A percentile compares a stretch with the other conserved stretches of the same genome.
These are phyloP conservation scores for Salix viminalis DNA, from an alignment of 345 rosid genomes.

Conservation along the genomic window DNA sequence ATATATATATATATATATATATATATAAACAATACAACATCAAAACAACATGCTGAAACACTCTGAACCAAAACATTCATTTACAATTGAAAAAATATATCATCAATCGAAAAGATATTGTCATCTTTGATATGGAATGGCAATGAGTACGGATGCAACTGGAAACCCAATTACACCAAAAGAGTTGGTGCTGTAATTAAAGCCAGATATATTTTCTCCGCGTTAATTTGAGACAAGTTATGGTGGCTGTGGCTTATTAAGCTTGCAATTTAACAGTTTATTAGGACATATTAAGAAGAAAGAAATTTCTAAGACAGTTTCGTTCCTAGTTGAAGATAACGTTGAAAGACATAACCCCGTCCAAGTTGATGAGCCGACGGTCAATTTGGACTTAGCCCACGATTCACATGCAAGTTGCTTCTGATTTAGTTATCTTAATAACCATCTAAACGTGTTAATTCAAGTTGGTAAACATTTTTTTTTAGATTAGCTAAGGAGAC, in stretches of 20 bases:
- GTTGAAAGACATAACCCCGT: not conserved
- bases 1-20: too few species aligned
- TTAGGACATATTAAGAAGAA: too few species aligned
- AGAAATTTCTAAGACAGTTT: not conserved
- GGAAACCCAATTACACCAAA: too few species aligned
- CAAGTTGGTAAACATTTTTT: not conserved
- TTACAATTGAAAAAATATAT: too few species aligned
- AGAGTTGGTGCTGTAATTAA: not conserved
- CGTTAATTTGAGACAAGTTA: not conserved
- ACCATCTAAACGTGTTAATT: not conserved
- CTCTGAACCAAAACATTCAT: too few species aligned
- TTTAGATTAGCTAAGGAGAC: not conserved
- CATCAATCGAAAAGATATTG: too few species aligned
- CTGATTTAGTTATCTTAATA: not conserved
- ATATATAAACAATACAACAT: too few species aligned
- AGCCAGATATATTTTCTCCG: not conserved
- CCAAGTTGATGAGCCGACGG: constrained; percentile 30
- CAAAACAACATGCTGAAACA: too few species aligned
- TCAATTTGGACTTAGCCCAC: constrained; percentile 25
- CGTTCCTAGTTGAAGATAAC: not conserved
- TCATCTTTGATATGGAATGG: too few species aligned
- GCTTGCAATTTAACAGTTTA: too few species aligned
- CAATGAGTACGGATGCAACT: too few species aligned
- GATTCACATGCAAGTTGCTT: not conserved
- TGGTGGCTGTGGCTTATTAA: not conserved